Base-by-base conservation (phyloP, 2,329 filamentous ascomycete genomes). In the Lithohypha guttulata region DNA sequence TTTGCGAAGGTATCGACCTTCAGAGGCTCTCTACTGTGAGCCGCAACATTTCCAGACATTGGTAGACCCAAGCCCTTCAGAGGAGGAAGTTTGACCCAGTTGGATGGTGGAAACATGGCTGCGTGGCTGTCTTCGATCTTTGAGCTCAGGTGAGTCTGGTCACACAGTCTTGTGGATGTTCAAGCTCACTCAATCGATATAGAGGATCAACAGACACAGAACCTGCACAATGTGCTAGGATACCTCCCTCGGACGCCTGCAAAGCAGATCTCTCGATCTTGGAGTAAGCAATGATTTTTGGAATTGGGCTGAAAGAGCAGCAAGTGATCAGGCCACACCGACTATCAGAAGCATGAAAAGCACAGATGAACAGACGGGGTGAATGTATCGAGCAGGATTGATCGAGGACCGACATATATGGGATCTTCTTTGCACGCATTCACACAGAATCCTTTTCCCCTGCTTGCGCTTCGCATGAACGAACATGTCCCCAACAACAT, bases 381-480 rank as follows among this genome's bases (percentile, higher is more conserved):
- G 35, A 20, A 11, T 20, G 34, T 20, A 37, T 29, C 34, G 26
- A 37, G 23, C 34, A 36, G 14, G 18, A 18, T 13, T 29, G 34
- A 37, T 37, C 23, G 34, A 30, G 26, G 34, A 29, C 26, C 14
- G 13, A 21, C 13, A 39, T 39, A 39, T 39, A 39, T 15, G 15
- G 18, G 10, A 28, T 9, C n/a, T n/a, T n/a, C n/a, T n/a, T n/a
- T n/a, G n/a, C n/a, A n/a, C n/a, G n/a, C n/a, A n/a, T 14, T 20
- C 10, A 10, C 25, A 11, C 4, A 31, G 17, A 3, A 3, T 30
- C 35, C 35, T 18, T 31, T 31, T 39, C 23, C 35, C 35, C 35
- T 39, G 35, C 35, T 18, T 15, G 13, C 10, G 13, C 26, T 19
- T 29, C 15, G 20, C 26, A 3, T 31, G 22, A 8, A 20, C 17